Percentiles rank a stretch among this genome's conserved stretches.
These are phyloP conservation scores for Phytopythium sindhum DNA, from an alignment of 352 stramenopile species.

Conservation along the genomic window DNA sequence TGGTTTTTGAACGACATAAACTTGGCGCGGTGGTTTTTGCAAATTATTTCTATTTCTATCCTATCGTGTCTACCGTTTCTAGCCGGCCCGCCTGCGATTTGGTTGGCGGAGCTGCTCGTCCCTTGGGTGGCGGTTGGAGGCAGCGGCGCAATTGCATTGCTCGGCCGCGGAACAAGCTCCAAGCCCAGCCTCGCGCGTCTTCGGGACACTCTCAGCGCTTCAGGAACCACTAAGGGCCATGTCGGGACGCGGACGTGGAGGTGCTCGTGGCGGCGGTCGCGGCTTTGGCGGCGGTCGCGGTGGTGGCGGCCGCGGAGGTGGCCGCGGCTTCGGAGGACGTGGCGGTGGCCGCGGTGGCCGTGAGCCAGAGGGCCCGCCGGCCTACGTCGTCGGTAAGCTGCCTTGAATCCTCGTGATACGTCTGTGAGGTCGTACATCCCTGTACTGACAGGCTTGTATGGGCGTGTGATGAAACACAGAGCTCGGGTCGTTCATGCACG, in stretches of 20 bases:
- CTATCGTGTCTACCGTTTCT: conserved; percentile 1
- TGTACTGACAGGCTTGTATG: background rate
- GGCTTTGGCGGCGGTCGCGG: conserved; percentile 33
- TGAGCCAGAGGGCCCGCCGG: conserved; percentile 64
- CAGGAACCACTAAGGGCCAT: conserved; percentile 19
- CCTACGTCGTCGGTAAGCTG: conserved; percentile 64
- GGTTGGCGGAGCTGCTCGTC: conserved; percentile 9
- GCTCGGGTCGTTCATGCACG: conserved; percentile 94
- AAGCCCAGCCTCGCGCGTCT: background rate
- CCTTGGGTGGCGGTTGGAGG: background rate
- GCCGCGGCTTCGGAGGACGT: conserved; percentile 40
- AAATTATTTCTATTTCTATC: background rate
- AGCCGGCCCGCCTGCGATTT: background rate
- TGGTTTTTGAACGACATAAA: too few species aligned
- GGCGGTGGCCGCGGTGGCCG: conserved; percentile 39
- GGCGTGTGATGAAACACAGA: conserved; percentile 51
- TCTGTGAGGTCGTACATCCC: background rate
- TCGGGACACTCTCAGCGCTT: background rate
- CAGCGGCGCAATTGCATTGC: background rate
- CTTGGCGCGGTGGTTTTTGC: too few species aligned
- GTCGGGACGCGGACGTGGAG: conserved; percentile 63
- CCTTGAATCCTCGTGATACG: background rate
- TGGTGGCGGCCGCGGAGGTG: conserved; percentile 21
- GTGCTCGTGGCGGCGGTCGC: conserved; percentile 32
- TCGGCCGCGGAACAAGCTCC: background rate